A percentile compares a stretch with the other conserved stretches of the same genome.
Evolutionary conservation across 257 asterid genomes (phyloP).

Genomic region (Galeopsis tetrahit): DNA sequence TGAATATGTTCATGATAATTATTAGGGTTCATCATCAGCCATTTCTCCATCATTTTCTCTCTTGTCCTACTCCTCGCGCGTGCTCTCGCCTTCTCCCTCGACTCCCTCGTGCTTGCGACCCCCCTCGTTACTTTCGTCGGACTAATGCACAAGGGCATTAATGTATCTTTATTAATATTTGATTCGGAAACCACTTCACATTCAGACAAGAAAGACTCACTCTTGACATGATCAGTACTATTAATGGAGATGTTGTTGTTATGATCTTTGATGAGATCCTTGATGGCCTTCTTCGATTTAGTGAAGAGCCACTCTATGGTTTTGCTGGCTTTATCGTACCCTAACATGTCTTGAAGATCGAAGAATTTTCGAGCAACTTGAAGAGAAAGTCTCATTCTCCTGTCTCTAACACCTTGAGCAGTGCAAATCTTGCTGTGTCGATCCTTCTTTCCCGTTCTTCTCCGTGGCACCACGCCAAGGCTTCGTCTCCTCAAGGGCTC

Average conservation of each 20-base stretch:
- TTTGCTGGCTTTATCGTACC: slow-evolving; percentile 75
- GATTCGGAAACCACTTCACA: slow-evolving; percentile 45
- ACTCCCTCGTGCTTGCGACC: slow-evolving; percentile 34
- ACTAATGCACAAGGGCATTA: background rate
- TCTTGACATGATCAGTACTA: slow-evolving; percentile 32
- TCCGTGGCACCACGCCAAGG: slow-evolving; percentile 37
- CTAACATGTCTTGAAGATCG: slow-evolving; percentile 77
- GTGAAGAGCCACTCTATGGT: slow-evolving; percentile 77
- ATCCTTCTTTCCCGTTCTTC: slow-evolving; percentile 66
- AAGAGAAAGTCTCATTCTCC: slow-evolving; percentile 73
- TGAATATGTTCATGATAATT: background rate
- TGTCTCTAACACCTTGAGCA: slow-evolving; percentile 72
- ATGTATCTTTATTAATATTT: slow-evolving; percentile 30
- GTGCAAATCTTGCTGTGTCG: slow-evolving; percentile 84
- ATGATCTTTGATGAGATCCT: slow-evolving; percentile 45
- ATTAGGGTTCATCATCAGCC: slow-evolving; percentile 38
- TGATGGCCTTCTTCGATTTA: slow-evolving; percentile 64
- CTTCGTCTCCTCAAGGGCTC: slow-evolving; percentile 31
- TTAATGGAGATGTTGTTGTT: slow-evolving; percentile 23
- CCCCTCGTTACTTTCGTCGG: background rate
- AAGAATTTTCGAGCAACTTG: slow-evolving; percentile 75
- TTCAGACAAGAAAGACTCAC: slow-evolving; percentile 50
- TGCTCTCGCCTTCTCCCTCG: slow-evolving; percentile 63
- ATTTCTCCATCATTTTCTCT: slow-evolving; percentile 53
- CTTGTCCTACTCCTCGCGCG: slow-evolving; percentile 58